Evolutionary conservation across 2,329 filamentous ascomycete species (phyloP).

Genomic region (Stagonosporopsis chrysanthemi): DNA sequence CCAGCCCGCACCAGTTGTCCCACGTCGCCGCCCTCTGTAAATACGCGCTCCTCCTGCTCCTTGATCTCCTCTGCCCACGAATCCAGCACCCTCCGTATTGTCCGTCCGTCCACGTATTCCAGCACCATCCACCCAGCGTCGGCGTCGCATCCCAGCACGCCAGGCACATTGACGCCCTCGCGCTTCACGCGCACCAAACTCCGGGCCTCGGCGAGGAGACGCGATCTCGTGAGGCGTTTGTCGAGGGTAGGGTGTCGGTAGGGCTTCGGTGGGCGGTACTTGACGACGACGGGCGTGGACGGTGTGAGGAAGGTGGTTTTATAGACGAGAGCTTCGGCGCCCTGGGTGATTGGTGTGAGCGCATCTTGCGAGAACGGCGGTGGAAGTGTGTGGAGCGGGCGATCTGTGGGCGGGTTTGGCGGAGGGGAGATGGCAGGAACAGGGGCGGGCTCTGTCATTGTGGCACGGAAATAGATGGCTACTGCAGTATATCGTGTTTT

Average conservation of each 20-base stretch:
- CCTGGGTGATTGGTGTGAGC: slow-evolving; percentile 82
- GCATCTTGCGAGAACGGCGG: slow-evolving; percentile 58
- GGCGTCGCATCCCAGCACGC: slow-evolving; percentile 74
- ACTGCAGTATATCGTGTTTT: background rate
- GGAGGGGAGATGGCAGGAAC: slow-evolving; percentile 30
- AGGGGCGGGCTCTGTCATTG: slow-evolving; percentile 34
- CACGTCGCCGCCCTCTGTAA: slow-evolving; percentile 9
- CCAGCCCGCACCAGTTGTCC: slow-evolving; percentile 4
- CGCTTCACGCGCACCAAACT: slow-evolving; percentile 79
- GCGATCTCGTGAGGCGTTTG: slow-evolving; percentile 81
- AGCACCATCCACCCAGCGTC: slow-evolving; percentile 66
- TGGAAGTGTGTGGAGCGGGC: slow-evolving; percentile 39
- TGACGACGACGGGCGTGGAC: slow-evolving; percentile 76
- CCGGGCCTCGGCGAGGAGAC: slow-evolving; percentile 87
- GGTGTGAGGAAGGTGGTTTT: slow-evolving; percentile 79
- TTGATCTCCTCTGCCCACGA: slow-evolving; percentile 62
- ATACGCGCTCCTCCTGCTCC: slow-evolving; percentile 12
- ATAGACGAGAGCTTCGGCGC: slow-evolving; percentile 95
- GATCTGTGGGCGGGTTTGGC: slow-evolving; percentile 27
- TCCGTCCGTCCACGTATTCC: slow-evolving; percentile 63
- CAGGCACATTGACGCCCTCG: slow-evolving; percentile 83
- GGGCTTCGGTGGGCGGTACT: slow-evolving; percentile 88
- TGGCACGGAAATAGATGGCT: background rate
- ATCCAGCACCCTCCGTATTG: slow-evolving; percentile 74
- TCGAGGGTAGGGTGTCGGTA: slow-evolving; percentile 94